phyloP scores from a whole-genome alignment of 208 protist genomes.

The Porcisia hertigi region DNA sequence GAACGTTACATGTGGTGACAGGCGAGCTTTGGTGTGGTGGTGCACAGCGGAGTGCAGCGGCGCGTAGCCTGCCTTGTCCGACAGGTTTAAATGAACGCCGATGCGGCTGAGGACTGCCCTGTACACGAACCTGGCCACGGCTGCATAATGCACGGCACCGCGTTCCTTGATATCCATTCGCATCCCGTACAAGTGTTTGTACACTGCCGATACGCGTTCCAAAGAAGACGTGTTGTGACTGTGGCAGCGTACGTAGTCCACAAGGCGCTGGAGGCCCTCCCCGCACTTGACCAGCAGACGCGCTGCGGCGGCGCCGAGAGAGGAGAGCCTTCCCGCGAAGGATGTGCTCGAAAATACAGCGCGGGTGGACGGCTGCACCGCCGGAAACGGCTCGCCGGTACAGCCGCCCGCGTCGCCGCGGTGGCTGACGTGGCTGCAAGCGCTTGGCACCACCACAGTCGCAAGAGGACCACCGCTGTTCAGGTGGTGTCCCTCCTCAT shows the following conservation, averaged over 20 bases:
- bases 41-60: constrained; percentile 49
- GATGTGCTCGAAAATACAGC: constrained; percentile 1
- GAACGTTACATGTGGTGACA: constrained; percentile 15
- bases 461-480: neutral
- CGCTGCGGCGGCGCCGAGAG: constrained; percentile 1
- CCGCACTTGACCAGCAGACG: constrained; percentile 23
- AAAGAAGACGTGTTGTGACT: constrained; percentile 36
- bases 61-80: constrained; percentile 37
- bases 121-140: constrained; percentile 32
- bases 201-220: constrained; percentile 21
- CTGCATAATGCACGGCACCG: constrained; percentile 40
- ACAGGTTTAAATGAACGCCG: constrained; percentile 35
- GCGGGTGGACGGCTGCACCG: neutral
- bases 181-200: constrained; percentile 20
- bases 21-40: constrained; percentile 19
- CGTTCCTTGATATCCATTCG: constrained; percentile 29
- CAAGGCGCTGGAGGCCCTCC: constrained; percentile 30
- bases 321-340: constrained; percentile 11
- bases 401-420: neutral
- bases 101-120: constrained; percentile 33
- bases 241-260: constrained; percentile 27
- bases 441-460: neutral
- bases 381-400: neutral
- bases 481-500: neutral
- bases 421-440: neutral